Percentiles rank a stretch among this genome's conserved stretches.
Conservation (phyloP, 495 filamentous ascomycete species). For the Aspergillus panamensis region DNA sequence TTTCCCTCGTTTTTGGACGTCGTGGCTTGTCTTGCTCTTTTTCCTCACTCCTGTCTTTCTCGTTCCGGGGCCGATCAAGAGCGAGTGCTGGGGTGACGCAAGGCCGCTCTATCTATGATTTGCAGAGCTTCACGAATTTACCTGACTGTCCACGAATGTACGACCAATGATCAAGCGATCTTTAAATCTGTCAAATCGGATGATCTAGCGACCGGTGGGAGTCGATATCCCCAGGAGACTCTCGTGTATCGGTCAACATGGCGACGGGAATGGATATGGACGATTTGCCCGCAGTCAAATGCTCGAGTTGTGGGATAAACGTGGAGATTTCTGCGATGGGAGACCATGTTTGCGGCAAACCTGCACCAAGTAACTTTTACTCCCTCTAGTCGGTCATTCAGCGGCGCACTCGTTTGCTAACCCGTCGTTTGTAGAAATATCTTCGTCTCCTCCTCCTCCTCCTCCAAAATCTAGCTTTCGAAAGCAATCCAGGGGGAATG, state of each 20-base stretch:
- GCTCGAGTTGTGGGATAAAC: slow-evolving; percentile 79
- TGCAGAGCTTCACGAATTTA: background rate
- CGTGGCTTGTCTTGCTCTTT: background rate
- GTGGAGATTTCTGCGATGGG: slow-evolving; percentile 91
- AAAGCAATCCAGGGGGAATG: slow-evolving; percentile 9
- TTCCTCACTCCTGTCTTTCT: background rate
- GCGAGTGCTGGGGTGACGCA: background rate
- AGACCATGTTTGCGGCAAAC: slow-evolving; percentile 70
- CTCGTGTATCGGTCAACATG: slow-evolving; percentile 11
- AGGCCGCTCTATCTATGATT: background rate
- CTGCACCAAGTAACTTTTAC: slow-evolving; percentile 17
- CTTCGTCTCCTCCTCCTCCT: slow-evolving; percentile 34
- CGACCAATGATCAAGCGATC: slow-evolving; percentile 10
- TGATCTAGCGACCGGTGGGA: slow-evolving; percentile 15
- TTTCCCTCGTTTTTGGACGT: background rate
- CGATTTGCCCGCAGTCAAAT: slow-evolving; percentile 91
- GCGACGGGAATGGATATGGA: slow-evolving; percentile 40
- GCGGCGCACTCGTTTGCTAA: background rate
- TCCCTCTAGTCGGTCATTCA: background rate
- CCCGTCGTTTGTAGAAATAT: slow-evolving; percentile 16
- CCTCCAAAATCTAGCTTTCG: slow-evolving; percentile 27
- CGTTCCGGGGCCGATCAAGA: background rate
- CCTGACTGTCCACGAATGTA: slow-evolving; percentile 4
- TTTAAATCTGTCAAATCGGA: slow-evolving; percentile 10
- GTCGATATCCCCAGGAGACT: slow-evolving; percentile 9